A percentile compares a stretch with the other conserved stretches of the same genome.
Conservation (phyloP, 2,329 filamentous ascomycete species). For the Apiospora kogelbergensis region DNA sequence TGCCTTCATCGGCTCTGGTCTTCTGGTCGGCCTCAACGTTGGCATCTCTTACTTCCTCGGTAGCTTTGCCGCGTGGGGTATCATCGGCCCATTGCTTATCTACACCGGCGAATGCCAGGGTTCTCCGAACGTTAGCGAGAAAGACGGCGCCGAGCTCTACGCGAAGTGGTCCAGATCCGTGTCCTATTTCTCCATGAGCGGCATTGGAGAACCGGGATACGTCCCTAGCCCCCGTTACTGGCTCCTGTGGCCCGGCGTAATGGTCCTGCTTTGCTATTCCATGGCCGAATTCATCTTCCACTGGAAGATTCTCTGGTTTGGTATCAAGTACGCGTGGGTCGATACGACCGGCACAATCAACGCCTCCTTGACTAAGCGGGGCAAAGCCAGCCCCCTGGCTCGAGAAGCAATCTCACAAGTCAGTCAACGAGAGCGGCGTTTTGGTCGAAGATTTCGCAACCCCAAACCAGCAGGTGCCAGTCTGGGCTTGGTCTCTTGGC, state of each 20-base stretch:
- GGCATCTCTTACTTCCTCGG: constrained; percentile 50
- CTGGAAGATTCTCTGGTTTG: constrained; percentile 36
- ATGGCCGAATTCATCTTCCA: constrained; percentile 35
- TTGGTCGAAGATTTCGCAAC: constrained; percentile 14
- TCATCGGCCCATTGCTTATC: constrained; percentile 49
- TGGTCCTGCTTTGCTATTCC: constrained; percentile 41
- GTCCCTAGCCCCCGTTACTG: constrained; percentile 23
- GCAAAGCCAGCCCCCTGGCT: constrained; percentile 34
- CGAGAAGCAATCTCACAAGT: constrained; percentile 1
- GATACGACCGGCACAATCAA: constrained; percentile 44
- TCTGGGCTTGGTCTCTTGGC: constrained; percentile 45
- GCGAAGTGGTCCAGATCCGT: background rate
- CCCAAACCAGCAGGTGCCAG: constrained; percentile 39
- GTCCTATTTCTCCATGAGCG: constrained; percentile 5
- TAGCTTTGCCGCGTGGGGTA: constrained; percentile 42
- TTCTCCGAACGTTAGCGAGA: constrained; percentile 18
- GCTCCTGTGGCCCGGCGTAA: constrained; percentile 43
- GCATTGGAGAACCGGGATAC: background rate
- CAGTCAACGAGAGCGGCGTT: constrained; percentile 1
- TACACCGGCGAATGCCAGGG: constrained; percentile 40
- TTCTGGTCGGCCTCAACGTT: constrained; percentile 50
- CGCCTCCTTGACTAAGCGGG: constrained; percentile 35
- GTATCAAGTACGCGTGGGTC: constrained; percentile 47
- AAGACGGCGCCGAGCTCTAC: background rate
- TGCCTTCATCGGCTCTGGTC: constrained; percentile 47